These are phyloP conservation scores for Ceratocystiopsis brevicomis DNA, from an alignment of 2,329 filamentous ascomycete species.

Conservation along the genomic window DNA sequence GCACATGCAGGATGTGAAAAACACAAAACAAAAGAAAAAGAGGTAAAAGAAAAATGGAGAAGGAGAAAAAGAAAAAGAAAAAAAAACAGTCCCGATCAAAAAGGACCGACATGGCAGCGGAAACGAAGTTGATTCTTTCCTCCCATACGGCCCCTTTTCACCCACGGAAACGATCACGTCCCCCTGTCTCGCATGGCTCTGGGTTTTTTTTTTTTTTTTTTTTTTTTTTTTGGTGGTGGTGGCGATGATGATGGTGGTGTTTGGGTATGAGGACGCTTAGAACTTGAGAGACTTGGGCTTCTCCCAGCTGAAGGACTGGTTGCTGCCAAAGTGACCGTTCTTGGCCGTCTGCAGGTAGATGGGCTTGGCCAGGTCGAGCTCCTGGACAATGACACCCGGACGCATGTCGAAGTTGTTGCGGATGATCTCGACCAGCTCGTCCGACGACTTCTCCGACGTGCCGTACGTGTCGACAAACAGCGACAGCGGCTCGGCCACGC, in stretches of 20 bases:
- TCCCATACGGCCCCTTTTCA: neutral
- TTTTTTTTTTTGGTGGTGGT: too few relatives aligned
- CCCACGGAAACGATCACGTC: neutral
- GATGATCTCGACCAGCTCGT: constrained; percentile 91
- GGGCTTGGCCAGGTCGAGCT: constrained; percentile 84
- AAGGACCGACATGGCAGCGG: neutral
- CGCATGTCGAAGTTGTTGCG: constrained; percentile 92
- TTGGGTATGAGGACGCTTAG: constrained; percentile 32
- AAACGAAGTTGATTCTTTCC: constrained; percentile 4
- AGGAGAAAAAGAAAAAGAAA: neutral
- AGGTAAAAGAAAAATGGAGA: neutral
- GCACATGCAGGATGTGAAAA: too few relatives aligned
- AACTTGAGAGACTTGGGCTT: constrained; percentile 87
- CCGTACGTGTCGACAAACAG: constrained; percentile 97
- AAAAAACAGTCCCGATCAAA: neutral
- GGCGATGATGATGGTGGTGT: too few relatives aligned
- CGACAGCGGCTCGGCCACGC: constrained; percentile 92
- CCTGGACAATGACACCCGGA: constrained; percentile 95
- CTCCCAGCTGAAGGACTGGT: constrained; percentile 97
- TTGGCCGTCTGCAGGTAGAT: constrained; percentile 98
- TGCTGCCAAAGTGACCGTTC: constrained; percentile 96
- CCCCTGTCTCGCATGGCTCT: too few relatives aligned
- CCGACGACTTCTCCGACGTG: constrained; percentile 72
- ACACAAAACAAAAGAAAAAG: neutral
- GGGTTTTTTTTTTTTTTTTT: too few relatives aligned